Base-by-base conservation (phyloP, 169 alveolate species). In the Plasmodium fragile region DNA sequence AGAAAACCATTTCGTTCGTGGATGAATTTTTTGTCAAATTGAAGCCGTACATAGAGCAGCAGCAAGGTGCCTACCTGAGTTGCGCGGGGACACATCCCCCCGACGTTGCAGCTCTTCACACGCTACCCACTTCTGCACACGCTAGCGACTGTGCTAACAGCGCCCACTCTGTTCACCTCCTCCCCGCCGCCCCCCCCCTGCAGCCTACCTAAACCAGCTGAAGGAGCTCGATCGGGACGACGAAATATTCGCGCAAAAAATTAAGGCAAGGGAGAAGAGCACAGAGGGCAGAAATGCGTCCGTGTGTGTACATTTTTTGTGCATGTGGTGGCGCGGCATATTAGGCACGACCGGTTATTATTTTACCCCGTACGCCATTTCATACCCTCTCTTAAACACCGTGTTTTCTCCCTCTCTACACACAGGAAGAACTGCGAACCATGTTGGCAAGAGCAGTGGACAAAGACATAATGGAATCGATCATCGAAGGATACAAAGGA, bases 11-110 rank as follows among this genome's bases (percentile, higher is more conserved):
- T 75, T 84, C 93, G 28, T 84, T 84, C 80, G 93, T 84, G 13
- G 93, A 84, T 41, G 93, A 84, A 30, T 84, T 84, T 73, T 84
- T 84, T 43, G 84, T 84, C 59, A 84, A 84, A 41, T 55, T 84
- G 77, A 84, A 84, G 49, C 93, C 93, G 28, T 84, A 84, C 77
- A 84, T 84, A 73, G 93, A 84, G 65, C 93, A 73, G 65, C 93
- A 84, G 32, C 93, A 84, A 73, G 78, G 93, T 84, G 43, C 4
- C 22, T 13, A 49, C 59, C 59, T 49, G 25, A 11, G 22, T 49
- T 49, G 59, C 59, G 59, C 59, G 2, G 13, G 22, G 11, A 22
- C 5, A 2, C 13, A 7, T 49, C 59, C 59, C 59, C n/a, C 59
- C 22, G 59, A n/a, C n/a, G n/a, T n/a, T n/a, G n/a, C n/a, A n/a